These are phyloP conservation scores for Eimeria zaria DNA, from an alignment of 169 alveolate genomes.

Conservation along the genomic window DNA sequence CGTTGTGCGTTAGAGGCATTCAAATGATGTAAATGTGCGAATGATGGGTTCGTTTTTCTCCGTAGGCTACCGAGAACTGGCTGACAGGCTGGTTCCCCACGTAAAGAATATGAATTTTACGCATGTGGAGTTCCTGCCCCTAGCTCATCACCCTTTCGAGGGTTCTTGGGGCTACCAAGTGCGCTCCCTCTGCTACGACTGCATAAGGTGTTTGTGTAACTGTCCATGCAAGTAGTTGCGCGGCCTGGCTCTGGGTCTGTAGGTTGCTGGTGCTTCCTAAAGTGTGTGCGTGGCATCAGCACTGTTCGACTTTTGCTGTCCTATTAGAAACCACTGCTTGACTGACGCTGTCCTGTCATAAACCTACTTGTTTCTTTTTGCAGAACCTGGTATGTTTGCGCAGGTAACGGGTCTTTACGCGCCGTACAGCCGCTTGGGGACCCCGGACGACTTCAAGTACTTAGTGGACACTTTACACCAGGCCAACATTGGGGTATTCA, in stretches of 20 bases:
- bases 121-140: slow-evolving; percentile 91
- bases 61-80: slow-evolving; percentile 88
- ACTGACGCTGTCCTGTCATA: background rate
- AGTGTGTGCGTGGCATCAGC: background rate
- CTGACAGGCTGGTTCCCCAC: slow-evolving; percentile 88
- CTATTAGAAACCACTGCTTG: background rate
- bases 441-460: slow-evolving; percentile 89
- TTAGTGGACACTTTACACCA: slow-evolving; percentile 88
- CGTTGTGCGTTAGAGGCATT: background rate
- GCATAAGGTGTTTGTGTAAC: background rate
- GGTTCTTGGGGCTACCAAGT: slow-evolving; percentile 92
- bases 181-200: background rate
- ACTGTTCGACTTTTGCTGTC: background rate
- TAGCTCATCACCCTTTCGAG: slow-evolving; percentile 91
- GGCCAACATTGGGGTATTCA: slow-evolving; percentile 89
- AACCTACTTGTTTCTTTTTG: background rate
- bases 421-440: slow-evolving; percentile 89
- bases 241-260: background rate
- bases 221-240: background rate
- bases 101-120: slow-evolving; percentile 88
- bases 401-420: slow-evolving; percentile 90
- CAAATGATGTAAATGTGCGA: background rate
- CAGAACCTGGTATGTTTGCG: background rate
- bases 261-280: background rate
- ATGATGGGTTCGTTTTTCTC: background rate